Base-by-base conservation (phyloP, 768 basidiomycete species). In the Lyophyllum shimeji region DNA sequence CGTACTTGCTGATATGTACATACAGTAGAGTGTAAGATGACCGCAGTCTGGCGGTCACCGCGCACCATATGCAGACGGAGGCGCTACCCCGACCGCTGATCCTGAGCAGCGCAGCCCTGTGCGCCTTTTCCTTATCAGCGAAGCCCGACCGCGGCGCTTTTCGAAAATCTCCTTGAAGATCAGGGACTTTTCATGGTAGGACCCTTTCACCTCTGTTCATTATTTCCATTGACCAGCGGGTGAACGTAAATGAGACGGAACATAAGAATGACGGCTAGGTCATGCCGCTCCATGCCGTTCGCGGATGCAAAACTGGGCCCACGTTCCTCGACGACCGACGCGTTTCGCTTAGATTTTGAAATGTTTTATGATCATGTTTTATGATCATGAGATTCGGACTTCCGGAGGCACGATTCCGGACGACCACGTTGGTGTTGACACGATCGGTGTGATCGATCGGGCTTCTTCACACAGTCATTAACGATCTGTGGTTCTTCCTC, bases 361-460 rank as follows among this genome's bases (percentile, higher is more conserved):
- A 43, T 57, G n/a, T 42, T 39, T 37, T 53, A n/a, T n/a, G n/a
- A n/a, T n/a, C n/a, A n/a, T n/a, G n/a, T n/a, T n/a, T n/a, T n/a
- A n/a, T 49, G 52, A 59, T 55, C 58, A 52, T 52, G 50, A 39
- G 58, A 55, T 52, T 17, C 50, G 54, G 58, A 44, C 39, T 17
- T 53, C 33, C 58, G 58, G 52, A 45, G 52, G 55, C 23, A 27
- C 49, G 58, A 46, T 53, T 39, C 43, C 57, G 57, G 47, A 18
- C 13, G 24, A 31, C 56, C 53, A 50, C 42, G 54, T 7, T 39
- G 46, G 25, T 11, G 18, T 40, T 52, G 53, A 51, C 37, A 8
- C 43, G 46, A 59, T 59, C 58, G 48, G n/a, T 52, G 43, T 53
- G 46, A 34, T 37, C 34, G 34, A 37, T 37, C 39, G 40, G 20